Evolutionary conservation across 129 eudicot species (phyloP), one percentile per base, ranked within the genome.

Genomic region (Chrysanthemum makinoi): DNA sequence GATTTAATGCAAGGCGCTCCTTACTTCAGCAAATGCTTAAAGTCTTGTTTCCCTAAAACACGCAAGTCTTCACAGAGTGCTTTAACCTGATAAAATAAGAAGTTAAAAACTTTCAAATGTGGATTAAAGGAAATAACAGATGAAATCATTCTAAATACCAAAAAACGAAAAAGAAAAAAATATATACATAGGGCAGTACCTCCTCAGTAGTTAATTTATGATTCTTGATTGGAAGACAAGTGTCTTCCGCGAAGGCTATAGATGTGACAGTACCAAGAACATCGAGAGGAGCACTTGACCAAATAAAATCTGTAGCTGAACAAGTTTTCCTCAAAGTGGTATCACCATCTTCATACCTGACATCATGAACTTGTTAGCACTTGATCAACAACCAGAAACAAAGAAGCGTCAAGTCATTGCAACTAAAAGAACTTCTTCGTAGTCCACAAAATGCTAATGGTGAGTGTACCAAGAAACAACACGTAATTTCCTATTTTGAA

Each of bases 31-130:
- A 94, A 86, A 78, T 94, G 85, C 81, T 87, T 94, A 65, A 94
- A 94, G 81, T 94, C 98, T 81, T 89, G 96, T 80, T 89, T 94
- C 33, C 93, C 96, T 58, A 94, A 64, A 70, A 94, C 98, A 69
- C 95, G 92, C 69, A 94, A 83, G 81, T 94, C 98, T 60, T 89
- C 97, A 70, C 98, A 94, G 0, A 87, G 85, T 63, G 95, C 82
- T 82, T 81, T 87, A 12, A 94, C 91, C 98, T 93, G 73, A 50
- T 12, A 56, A 67, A 66, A 61, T 50, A 65, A 70, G 62, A 33
- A 39, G 46, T 39, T 39, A 22, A 46, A 28, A 66, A 76, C 4
- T 53, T 28, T 69, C 50, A 72, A 18, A 9, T 15, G 24, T 12
- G 12, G 8, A 54, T 70, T 17, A 4, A 19, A 57, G 5, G 16